Evolutionary conservation across 2,329 filamentous ascomycete genomes (phyloP).

Genomic region (Alternaria atra): DNA sequence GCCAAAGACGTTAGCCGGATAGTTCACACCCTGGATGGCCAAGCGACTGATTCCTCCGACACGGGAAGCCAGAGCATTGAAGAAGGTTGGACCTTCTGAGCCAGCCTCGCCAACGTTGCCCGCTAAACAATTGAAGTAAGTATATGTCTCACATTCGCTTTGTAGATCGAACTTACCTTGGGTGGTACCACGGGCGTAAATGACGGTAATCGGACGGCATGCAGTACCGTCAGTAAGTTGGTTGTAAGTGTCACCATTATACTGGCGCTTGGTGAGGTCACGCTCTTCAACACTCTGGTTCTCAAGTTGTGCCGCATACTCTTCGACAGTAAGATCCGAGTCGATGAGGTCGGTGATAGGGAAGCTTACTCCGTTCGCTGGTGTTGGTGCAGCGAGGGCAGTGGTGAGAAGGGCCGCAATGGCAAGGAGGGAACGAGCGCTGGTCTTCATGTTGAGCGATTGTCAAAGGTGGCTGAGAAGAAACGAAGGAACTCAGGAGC

Average conservation of each 20-base stretch:
- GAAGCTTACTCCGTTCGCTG: conserved; percentile 31
- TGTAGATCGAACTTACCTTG: conserved; percentile 39
- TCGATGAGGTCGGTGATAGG: conserved; percentile 38
- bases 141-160: neutral
- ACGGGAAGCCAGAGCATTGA: conserved; percentile 54
- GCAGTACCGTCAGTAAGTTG: conserved; percentile 43
- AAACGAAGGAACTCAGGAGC: conserved; percentile 1
- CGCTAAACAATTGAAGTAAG: neutral
- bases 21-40: conserved; percentile 65
- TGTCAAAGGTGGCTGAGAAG: neutral
- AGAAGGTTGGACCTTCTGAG: conserved; percentile 59
- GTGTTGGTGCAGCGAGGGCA: conserved; percentile 27
- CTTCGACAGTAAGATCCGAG: conserved; percentile 33
- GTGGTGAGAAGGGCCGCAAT: conserved; percentile 26
- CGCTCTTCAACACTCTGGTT: conserved; percentile 14
- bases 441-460: conserved; percentile 30
- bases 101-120: conserved; percentile 61
- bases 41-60: conserved; percentile 55
- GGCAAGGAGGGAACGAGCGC: conserved; percentile 26
- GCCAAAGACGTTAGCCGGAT: conserved; percentile 55
- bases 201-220: conserved; percentile 60
- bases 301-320: conserved; percentile 37
- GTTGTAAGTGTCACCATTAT: conserved; percentile 37
- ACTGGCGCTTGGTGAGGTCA: conserved; percentile 32
- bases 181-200: conserved; percentile 65